Evolutionary conservation across 768 basidiomycete species (phyloP).

Genomic region (Leucosporidium scottii): DNA sequence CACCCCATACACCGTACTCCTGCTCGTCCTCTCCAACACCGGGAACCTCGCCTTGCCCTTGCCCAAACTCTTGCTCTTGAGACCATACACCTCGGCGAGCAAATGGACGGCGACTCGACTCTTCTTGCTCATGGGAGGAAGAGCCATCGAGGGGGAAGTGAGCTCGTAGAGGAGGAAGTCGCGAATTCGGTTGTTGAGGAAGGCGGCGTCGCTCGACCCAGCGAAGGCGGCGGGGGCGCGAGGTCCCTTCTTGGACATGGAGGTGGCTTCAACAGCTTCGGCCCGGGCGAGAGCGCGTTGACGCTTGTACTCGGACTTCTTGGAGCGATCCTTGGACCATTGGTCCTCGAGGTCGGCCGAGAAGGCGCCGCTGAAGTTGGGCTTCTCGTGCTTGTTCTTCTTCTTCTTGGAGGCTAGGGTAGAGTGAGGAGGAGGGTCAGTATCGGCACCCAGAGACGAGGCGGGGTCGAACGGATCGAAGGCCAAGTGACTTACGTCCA

Average conservation of each 20-base stretch:
- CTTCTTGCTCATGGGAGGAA: slow-evolving; percentile 72
- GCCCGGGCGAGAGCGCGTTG: slow-evolving; percentile 56
- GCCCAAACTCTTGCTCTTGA: slow-evolving; percentile 71
- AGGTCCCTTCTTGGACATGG: slow-evolving; percentile 56
- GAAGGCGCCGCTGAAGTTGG: slow-evolving; percentile 41
- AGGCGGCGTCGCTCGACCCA: slow-evolving; percentile 48
- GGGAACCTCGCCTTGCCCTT: slow-evolving; percentile 64
- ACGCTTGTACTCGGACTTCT: slow-evolving; percentile 70
- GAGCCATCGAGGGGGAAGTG: slow-evolving; percentile 52
- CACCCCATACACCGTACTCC: slow-evolving; percentile 49
- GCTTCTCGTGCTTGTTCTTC: slow-evolving; percentile 46
- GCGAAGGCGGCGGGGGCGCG: slow-evolving; percentile 48
- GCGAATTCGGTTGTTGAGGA: slow-evolving; percentile 64
- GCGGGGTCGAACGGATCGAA: background rate
- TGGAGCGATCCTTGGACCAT: slow-evolving; percentile 74
- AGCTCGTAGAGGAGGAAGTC: slow-evolving; percentile 58
- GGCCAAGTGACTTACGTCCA: background rate
- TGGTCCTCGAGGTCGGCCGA: slow-evolving; percentile 57
- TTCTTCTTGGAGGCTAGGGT: slow-evolving; percentile 14
- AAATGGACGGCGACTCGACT: slow-evolving; percentile 69
- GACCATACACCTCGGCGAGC: slow-evolving; percentile 65
- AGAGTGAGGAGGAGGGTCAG: background rate
- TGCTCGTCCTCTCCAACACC: slow-evolving; percentile 62
- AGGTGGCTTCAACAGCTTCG: slow-evolving; percentile 54
- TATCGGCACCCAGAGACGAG: background rate